Percentiles rank a stretch among this genome's conserved stretches.
These are phyloP conservation scores for Euptelea pleiosperma DNA, from an alignment of 164 flowering plant species.

Conservation along the genomic window DNA sequence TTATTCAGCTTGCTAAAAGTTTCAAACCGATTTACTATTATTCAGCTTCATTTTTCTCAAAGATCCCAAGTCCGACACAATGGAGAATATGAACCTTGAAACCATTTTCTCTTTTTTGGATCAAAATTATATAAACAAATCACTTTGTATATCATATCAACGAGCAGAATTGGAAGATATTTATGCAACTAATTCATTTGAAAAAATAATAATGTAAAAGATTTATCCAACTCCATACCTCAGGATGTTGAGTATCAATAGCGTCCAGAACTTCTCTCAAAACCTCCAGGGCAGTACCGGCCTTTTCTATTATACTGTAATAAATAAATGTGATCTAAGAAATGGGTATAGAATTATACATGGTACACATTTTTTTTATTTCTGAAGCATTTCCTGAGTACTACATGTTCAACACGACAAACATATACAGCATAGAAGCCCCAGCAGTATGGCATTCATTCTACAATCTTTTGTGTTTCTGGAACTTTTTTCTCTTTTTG, in stretches of 20 bases:
- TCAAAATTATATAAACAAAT: too few relatives aligned
- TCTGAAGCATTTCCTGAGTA: background rate
- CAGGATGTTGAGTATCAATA: slow-evolving; percentile 63
- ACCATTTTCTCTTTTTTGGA: too few relatives aligned
- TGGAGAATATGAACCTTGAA: too few relatives aligned
- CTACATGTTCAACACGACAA: background rate
- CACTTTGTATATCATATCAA: too few relatives aligned
- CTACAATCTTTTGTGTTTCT: background rate
- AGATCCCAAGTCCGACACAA: too few relatives aligned
- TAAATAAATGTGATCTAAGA: slow-evolving; percentile 1
- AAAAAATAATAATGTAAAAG: background rate
- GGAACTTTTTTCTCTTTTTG: too few relatives aligned
- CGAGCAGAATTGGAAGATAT: background rate
- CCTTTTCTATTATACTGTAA: slow-evolving; percentile 84
- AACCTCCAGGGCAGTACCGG: slow-evolving; percentile 72
- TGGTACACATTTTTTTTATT: background rate
- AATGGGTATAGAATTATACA: background rate
- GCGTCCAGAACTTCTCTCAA: slow-evolving; percentile 87
- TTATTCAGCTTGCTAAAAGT: too few relatives aligned
- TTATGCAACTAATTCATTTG: slow-evolving; percentile 5
- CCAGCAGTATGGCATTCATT: background rate
- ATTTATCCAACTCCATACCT: slow-evolving; percentile 42
- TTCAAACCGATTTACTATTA: too few relatives aligned
- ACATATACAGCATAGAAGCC: background rate
- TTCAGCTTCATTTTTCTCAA: too few relatives aligned